Evolutionary conservation across 2,329 filamentous ascomycete species (phyloP).

Genomic region (Clarireedia sp.): DNA sequence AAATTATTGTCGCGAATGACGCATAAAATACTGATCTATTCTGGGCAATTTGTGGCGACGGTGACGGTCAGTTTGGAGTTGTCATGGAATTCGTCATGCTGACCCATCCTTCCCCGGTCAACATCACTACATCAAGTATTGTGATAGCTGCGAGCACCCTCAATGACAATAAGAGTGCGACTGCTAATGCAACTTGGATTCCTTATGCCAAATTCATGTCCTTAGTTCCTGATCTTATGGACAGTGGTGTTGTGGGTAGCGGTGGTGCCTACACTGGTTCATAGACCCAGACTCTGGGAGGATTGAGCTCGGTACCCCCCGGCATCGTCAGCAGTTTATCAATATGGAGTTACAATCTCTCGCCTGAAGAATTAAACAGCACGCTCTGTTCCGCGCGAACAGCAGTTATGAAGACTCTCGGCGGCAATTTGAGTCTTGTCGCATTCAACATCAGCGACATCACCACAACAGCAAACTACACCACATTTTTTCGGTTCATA

Average conservation of each 20-base stretch:
- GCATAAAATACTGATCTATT: conserved; percentile 26
- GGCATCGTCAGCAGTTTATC: not conserved
- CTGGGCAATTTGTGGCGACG: conserved; percentile 31
- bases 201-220: not conserved
- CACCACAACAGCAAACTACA: not conserved
- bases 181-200: not conserved
- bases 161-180: conserved; percentile 25
- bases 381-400: no score
- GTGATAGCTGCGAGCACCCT: conserved; percentile 28
- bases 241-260: conserved; percentile 14
- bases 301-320: not conserved
- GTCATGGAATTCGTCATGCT: conserved; percentile 35
- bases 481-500: not conserved
- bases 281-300: not conserved
- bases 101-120: conserved; percentile 29
- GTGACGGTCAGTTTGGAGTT: conserved; percentile 29
- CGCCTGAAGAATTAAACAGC: no score
- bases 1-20: conserved; percentile 22
- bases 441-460: no score
- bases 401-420: no score
- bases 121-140: conserved; percentile 10
- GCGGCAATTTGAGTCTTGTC: no score
- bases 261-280: not conserved
- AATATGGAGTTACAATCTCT: no score
- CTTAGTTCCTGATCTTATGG: conserved; percentile 34